phyloP scores from a whole-genome alignment of 495 filamentous ascomycete species.

The Talaromyces trachyspermus region DNA sequence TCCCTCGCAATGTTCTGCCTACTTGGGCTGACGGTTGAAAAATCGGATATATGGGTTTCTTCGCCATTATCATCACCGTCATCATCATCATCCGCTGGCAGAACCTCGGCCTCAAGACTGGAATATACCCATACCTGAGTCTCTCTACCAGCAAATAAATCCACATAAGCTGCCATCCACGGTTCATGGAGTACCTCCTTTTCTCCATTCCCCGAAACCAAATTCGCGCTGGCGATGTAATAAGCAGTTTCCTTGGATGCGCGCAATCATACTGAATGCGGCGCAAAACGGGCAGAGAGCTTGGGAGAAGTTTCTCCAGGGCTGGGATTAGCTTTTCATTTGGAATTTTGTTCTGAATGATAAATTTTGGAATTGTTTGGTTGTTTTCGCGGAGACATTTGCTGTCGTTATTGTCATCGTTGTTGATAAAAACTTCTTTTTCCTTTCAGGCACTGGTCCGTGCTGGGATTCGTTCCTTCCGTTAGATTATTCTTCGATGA shows the following conservation, averaged over 20 bases:
- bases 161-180: conserved; percentile 49
- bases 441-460: too few relatives aligned
- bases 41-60: neutral
- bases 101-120: conserved; percentile 39
- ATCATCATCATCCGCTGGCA: neutral
- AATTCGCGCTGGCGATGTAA: conserved; percentile 35
- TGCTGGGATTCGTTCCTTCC: too few relatives aligned
- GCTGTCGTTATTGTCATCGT: too few relatives aligned
- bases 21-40: neutral
- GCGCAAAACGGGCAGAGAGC: conserved; percentile 50
- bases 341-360: conserved; percentile 20
- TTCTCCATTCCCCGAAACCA: too few relatives aligned
- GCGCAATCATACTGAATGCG: conserved; percentile 47
- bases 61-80: conserved; percentile 3
- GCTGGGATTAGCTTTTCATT: conserved; percentile 28
- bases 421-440: too few relatives aligned
- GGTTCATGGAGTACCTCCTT: conserved; percentile 10
- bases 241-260: conserved; percentile 30
- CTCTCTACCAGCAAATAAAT: conserved; percentile 48
- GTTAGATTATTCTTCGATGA: too few relatives aligned
- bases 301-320: conserved; percentile 43
- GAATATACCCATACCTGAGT: conserved; percentile 56
- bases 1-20: neutral
- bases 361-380: too few relatives aligned
- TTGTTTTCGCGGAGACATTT: too few relatives aligned